Percentiles rank a stretch among this genome's conserved stretches.
Evolutionary conservation across 2,329 filamentous ascomycete species (phyloP).

Genomic region (Ophiostoma piceae): DNA sequence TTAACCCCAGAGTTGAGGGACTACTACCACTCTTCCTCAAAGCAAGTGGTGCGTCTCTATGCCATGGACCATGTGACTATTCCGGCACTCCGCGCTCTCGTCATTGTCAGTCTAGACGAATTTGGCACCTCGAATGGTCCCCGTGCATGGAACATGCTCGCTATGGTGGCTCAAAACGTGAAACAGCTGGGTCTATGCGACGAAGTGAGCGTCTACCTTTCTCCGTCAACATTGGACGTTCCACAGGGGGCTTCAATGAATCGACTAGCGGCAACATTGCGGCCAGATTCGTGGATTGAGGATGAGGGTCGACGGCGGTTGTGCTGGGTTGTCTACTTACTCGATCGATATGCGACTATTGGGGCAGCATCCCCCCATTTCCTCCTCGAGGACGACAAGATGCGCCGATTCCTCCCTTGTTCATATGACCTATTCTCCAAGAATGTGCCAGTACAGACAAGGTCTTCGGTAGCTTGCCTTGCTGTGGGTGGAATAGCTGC

Average conservation of each 20-base stretch:
- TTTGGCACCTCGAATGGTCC: constrained; percentile 83
- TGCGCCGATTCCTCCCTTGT: constrained; percentile 79
- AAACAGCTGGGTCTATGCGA: constrained; percentile 81
- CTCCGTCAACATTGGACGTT: constrained; percentile 2
- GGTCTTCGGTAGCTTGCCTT: constrained; percentile 48
- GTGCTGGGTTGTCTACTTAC: constrained; percentile 90
- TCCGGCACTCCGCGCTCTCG: constrained; percentile 76
- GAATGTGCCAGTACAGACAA: constrained; percentile 76
- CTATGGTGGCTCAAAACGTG: constrained; percentile 78
- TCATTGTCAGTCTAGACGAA: constrained; percentile 79
- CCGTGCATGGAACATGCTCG: constrained; percentile 85
- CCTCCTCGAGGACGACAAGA: constrained; percentile 78
- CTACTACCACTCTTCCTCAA: constrained; percentile 73
- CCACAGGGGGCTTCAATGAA: constrained; percentile 8
- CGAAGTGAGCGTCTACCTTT: constrained; percentile 70
- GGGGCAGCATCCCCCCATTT: constrained; percentile 42
- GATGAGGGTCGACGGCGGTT: constrained; percentile 78
- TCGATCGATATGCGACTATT: constrained; percentile 82
- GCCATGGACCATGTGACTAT: constrained; percentile 86
- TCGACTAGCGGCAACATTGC: constrained; percentile 1
- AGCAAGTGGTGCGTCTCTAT: constrained; percentile 79
- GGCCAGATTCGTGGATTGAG: constrained; percentile 74
- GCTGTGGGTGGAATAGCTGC: constrained; percentile 6
- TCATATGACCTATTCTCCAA: constrained; percentile 80
- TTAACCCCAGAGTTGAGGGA: constrained; percentile 66